Conservation (phyloP, 2,329 filamentous ascomycete genomes). For the Pseudocercospora fijiensis region DNA sequence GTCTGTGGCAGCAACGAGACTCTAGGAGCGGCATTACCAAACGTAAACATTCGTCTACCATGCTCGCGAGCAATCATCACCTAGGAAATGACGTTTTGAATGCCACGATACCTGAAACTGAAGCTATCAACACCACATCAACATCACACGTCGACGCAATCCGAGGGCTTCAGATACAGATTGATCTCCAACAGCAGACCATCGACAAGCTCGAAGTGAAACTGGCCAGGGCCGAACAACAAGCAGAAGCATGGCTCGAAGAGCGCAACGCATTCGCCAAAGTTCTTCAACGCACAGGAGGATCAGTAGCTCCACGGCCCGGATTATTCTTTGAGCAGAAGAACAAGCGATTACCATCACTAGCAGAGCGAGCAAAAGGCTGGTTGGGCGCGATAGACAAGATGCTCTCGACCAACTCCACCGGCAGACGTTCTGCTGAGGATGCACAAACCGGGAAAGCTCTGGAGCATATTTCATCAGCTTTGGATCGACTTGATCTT, state of each 20-base stretch:
- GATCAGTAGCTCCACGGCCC: background rate
- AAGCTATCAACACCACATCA: background rate
- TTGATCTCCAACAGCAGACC: background rate
- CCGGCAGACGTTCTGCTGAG: background rate
- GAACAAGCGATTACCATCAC: background rate
- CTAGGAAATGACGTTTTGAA: background rate
- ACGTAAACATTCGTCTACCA: background rate
- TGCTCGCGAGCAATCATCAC: background rate
- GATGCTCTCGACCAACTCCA: background rate
- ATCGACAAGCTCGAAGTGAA: slow-evolving; percentile 2
- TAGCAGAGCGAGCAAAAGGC: background rate
- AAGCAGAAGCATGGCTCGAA: slow-evolving; percentile 3
- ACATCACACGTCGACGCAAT: background rate
- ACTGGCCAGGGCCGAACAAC: background rate
- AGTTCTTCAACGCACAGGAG: background rate
- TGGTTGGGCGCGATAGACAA: background rate
- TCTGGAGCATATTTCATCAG: background rate
- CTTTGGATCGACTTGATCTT: background rate
- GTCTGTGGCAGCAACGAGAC: background rate
- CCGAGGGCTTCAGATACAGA: background rate
- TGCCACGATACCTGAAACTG: background rate
- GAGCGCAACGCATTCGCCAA: background rate
- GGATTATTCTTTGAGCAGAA: background rate
- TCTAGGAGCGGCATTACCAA: background rate
- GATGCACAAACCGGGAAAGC: background rate